phyloP scores from a whole-genome alignment of 805 yeast species.

The Zygotorulaspora danielsina region DNA sequence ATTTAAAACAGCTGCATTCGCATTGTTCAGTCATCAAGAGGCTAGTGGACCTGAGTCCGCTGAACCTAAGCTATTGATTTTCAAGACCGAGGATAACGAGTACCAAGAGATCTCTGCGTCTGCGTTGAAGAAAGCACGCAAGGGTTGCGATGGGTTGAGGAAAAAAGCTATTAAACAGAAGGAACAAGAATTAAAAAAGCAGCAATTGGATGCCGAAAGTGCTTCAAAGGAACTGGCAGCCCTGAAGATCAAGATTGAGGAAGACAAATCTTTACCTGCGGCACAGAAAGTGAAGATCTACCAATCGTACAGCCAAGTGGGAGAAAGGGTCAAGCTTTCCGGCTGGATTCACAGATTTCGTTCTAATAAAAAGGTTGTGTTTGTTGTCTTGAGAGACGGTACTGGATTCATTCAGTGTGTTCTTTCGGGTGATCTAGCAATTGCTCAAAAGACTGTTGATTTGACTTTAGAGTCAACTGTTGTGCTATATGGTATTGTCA shows the following conservation, averaged over 20 bases:
- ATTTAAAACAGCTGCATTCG: conserved; percentile 79
- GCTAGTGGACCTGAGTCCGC: conserved; percentile 38
- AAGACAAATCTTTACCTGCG: conserved; percentile 67
- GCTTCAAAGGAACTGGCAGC: conserved; percentile 73
- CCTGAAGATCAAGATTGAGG: conserved; percentile 64
- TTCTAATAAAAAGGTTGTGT: conserved; percentile 85
- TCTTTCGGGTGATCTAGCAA: conserved; percentile 84
- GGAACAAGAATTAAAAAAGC: conserved; percentile 49
- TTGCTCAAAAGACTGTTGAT: conserved; percentile 77
- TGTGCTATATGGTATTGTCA: conserved; percentile 71
- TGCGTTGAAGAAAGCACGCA: conserved; percentile 92
- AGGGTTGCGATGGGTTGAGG: conserved; percentile 87
- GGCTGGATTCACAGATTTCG: conserved; percentile 98
- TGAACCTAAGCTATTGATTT: conserved; percentile 50
- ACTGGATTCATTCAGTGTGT: conserved; percentile 86
- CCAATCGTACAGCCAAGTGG: conserved; percentile 51
- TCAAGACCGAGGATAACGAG: conserved; percentile 40
- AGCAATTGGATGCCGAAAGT: conserved; percentile 61
- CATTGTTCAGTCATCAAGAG: conserved; percentile 44
- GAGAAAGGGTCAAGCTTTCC: conserved; percentile 66
- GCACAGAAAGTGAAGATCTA: conserved; percentile 67
- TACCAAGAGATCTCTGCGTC: conserved; percentile 80
- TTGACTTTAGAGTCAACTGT: conserved; percentile 88
- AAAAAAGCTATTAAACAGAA: conserved; percentile 57
- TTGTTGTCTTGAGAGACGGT: conserved; percentile 92